Evolutionary conservation across 495 filamentous ascomycete species (phyloP), one percentile per base, ranked within the genome.

Genomic region (Talaromyces trachyspermus): DNA sequence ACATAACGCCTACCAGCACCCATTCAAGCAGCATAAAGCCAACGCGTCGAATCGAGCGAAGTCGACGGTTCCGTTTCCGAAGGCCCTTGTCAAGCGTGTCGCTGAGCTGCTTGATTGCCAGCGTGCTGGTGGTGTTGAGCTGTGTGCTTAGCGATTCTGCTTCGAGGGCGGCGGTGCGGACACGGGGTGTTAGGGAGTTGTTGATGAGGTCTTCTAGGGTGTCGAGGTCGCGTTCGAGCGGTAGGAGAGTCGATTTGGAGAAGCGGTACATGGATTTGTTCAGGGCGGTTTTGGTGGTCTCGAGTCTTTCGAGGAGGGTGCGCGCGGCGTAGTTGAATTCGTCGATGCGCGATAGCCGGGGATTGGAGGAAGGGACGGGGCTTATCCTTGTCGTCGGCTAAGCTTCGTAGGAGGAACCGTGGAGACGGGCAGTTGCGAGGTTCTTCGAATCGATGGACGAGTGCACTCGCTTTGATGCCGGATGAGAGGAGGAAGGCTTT

Each of bases 391-490:
- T 56, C 15, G 22, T 55, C 54, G 32, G 58, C 49, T 20, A 64
- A 47, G 47, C 59, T 51, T 46, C 56, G 54, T 48, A 68, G 47
- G 50, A 69, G 33, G 55, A 79, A 68, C 22, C 62, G 57, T 11
- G 61, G 61, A 48, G 68, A 65, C 54, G 71, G 52, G 29, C 20
- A 53, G 33, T 60, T 50, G 41, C 69, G 63, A 36, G 65, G 37
- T 24, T 70, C 72, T 30, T 81, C 67, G 14, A 84, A 81, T 38
- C 83, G 75, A 9, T 81, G 77, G 30, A 72, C 70, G 48, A 95
- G 85, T 55, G 89, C 86, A 50, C 80, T 77, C 0, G 89, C 89
- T 62, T 91, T 91, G 59, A 95, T 81, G 36, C 89, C 89, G 0
- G 87, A 84, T 49, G 83, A 86, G 25, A 95, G 70, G 22, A 95